A percentile compares a stretch with the other conserved stretches of the same genome.
phyloP scores from a whole-genome alignment of 192 early-diverging fungal genomes.

The Spinellus fusiger region DNA sequence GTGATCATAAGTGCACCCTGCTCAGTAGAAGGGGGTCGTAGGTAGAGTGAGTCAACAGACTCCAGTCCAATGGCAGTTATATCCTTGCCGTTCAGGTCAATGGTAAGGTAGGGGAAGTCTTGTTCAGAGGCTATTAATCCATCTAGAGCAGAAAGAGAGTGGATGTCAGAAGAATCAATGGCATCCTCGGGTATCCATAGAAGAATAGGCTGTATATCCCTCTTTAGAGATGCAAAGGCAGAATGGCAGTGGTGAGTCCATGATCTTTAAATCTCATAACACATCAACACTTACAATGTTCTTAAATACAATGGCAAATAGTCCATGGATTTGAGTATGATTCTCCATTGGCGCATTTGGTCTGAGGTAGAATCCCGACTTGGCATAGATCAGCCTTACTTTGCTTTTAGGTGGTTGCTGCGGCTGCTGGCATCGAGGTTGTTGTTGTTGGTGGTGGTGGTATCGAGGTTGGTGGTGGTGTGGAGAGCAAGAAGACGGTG shows the following conservation, averaged over 20 bases:
- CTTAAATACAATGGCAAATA: constrained; percentile 10
- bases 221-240: neutral
- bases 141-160: constrained; percentile 10
- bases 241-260: neutral
- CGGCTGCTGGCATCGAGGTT: neutral
- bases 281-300: neutral
- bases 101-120: neutral
- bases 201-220: constrained; percentile 1
- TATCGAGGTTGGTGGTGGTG: neutral
- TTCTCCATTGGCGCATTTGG: neutral
- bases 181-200: constrained; percentile 29
- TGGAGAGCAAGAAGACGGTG: no score
- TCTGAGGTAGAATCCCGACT: constrained; percentile 18
- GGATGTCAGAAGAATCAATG: constrained; percentile 13
- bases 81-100: constrained; percentile 6
- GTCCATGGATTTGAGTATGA: constrained; percentile 7
- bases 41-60: constrained; percentile 12
- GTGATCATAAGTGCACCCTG: constrained; percentile 21
- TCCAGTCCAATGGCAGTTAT: constrained; percentile 3
- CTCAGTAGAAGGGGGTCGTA: constrained; percentile 7
- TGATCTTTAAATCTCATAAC: neutral
- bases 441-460: neutral
- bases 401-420: neutral
- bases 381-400: constrained; percentile 14
- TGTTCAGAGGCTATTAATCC: constrained; percentile 12